phyloP scores from a whole-genome alignment of 1,139 yeast genomes.

The Tardiomyces depauwii region DNA sequence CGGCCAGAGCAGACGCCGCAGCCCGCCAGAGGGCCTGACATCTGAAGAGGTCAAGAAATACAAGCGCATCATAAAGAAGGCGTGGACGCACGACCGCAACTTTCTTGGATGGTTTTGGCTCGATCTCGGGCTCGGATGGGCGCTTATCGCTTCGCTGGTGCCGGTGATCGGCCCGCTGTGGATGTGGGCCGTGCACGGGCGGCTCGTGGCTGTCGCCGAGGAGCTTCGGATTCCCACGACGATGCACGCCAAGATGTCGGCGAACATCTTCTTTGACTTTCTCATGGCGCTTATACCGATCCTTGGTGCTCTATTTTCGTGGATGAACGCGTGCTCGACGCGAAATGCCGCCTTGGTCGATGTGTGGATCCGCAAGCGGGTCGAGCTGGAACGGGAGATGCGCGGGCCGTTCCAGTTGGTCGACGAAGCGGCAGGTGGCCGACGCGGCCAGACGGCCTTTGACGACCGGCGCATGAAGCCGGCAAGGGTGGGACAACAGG shows the following conservation, averaged over 20 bases:
- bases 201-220: conserved; percentile 51
- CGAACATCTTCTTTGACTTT: conserved; percentile 62
- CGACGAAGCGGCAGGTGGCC: neutral
- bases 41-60: conserved; percentile 54
- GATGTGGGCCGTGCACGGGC: conserved; percentile 68
- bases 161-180: conserved; percentile 75
- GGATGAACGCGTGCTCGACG: conserved; percentile 83
- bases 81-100: conserved; percentile 82
- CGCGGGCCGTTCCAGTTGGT: neutral
- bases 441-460: neutral
- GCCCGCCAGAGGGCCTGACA: conserved; percentile 48
- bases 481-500: neutral
- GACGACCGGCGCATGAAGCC: neutral
- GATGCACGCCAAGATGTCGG: conserved; percentile 56
- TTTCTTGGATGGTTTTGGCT: conserved; percentile 59
- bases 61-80: conserved; percentile 60
- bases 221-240: conserved; percentile 47
- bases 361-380: neutral
- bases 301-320: conserved; percentile 62
- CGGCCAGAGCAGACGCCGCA: conserved; percentile 43
- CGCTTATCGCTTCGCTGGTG: conserved; percentile 49
- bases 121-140: conserved; percentile 70
- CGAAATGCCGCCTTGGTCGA: conserved; percentile 54
- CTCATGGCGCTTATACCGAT: conserved; percentile 68
- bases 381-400: neutral